Conservation (phyloP, 805 yeast genomes). For the Wickerhamomyces mucosus region DNA sequence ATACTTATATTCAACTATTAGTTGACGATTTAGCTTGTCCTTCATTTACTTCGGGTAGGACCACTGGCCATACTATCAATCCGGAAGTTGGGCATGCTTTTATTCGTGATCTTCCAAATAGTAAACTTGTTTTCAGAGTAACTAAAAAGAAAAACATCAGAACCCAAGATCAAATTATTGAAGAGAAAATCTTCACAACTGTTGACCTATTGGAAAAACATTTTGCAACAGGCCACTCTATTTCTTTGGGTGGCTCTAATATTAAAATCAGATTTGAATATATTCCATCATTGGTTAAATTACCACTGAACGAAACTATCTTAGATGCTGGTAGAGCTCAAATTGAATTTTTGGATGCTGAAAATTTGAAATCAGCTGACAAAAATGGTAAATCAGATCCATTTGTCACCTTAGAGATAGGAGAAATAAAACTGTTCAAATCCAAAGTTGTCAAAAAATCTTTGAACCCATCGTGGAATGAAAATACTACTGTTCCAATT, state of each 20-base stretch:
- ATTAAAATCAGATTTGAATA: constrained; percentile 46
- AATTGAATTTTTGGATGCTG: constrained; percentile 48
- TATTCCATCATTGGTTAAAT: constrained; percentile 44
- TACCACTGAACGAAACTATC: constrained; percentile 52
- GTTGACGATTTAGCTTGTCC: constrained; percentile 61
- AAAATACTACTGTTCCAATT: constrained; percentile 46
- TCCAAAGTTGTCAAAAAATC: constrained; percentile 58
- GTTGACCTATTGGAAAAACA: constrained; percentile 44
- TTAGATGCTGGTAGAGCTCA: constrained; percentile 58
- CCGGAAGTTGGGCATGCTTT: constrained; percentile 49
- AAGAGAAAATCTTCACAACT: constrained; percentile 42
- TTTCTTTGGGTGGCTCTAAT: constrained; percentile 33
- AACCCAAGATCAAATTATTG: constrained; percentile 37
- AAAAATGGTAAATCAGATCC: constrained; percentile 77
- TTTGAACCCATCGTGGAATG: constrained; percentile 72
- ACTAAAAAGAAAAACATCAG: constrained; percentile 41
- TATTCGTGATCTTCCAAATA: constrained; percentile 61
- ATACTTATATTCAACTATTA: constrained; percentile 44
- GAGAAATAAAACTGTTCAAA: constrained; percentile 44
- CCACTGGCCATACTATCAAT: constrained; percentile 36
- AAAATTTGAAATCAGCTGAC: constrained; percentile 48
- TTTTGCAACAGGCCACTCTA: constrained; percentile 33
- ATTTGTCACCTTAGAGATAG: constrained; percentile 39
- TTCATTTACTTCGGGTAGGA: constrained; percentile 39
- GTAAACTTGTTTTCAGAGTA: constrained; percentile 47